Percentiles rank a stretch among this genome's conserved stretches.
Evolutionary conservation across 2,329 filamentous ascomycete species (phyloP).

Genomic region (Talaromyces albobiverticillius): DNA sequence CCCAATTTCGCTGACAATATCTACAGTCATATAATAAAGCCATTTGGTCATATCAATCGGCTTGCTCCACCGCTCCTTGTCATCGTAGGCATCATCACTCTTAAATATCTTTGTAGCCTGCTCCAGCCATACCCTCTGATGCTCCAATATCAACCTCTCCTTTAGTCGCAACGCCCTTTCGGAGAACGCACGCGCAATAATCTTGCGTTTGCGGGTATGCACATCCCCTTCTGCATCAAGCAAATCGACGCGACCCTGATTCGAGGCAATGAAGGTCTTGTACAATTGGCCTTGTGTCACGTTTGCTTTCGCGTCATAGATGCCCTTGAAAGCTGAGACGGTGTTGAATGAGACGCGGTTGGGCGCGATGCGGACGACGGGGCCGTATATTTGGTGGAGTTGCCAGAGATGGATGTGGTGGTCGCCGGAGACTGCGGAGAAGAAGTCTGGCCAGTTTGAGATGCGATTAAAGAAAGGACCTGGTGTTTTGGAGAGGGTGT

Average conservation of each 20-base stretch:
- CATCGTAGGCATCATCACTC: neutral
- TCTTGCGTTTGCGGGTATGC: neutral
- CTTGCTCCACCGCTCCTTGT: neutral
- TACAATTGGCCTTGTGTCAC: neutral
- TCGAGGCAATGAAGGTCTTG: neutral
- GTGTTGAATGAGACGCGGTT: neutral
- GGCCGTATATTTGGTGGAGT: neutral
- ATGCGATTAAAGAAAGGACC: neutral
- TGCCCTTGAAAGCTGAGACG: neutral
- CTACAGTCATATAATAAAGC: constrained; percentile 15
- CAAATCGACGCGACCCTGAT: neutral
- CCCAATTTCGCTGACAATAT: neutral
- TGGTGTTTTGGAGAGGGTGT: neutral
- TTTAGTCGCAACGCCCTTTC: neutral
- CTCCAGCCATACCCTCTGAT: neutral
- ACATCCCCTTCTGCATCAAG: neutral
- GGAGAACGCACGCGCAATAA: neutral
- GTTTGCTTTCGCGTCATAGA: neutral
- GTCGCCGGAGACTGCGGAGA: neutral
- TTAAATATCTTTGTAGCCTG: neutral
- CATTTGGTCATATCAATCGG: neutral
- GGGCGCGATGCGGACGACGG: neutral
- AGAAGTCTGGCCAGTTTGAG: neutral
- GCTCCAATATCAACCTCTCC: neutral
- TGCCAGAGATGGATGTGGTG: neutral